Base-by-base conservation (phyloP, 768 basidiomycete genomes). In the Podaxis sp. region DNA sequence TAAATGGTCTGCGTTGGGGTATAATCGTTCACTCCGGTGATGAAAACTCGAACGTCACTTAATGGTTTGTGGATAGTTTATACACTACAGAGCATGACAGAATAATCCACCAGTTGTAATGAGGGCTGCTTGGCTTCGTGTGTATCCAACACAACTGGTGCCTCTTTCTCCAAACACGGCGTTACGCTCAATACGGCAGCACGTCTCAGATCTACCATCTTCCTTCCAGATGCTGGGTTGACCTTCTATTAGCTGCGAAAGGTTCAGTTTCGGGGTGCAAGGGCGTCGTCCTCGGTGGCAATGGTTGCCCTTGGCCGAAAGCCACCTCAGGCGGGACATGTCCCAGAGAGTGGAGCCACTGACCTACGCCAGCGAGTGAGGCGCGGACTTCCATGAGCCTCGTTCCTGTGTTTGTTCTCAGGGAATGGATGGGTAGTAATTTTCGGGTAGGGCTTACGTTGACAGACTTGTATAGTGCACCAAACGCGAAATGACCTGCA, bases 341-440 rank as follows among this genome's bases (percentile, higher is more conserved):
- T 0, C 85, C 86, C 1, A 88, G 68, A 13, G 83, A 82, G 28
- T 84, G 81, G 12, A 87, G 73, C 83, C 84, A 87, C 54, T 80
- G 78, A 0, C 80, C 84, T 1, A 86, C 83, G 0, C 77, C 81
- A 36, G 82, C 83, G 1, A 88, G 78, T 4, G 86, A 87, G 12
- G 86, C 85, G 6, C 79, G 81, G 0, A 87, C 83, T 68, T 84
- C 82, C 79, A 86, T 4, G 84, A 84, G 7, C 85, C 84, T 22
- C 87, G 86, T 61, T 84, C 82, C 86, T 87, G 63, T 28, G 42
- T 15, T n/a, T 8, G 26, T 56, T 22, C 3, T 5, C 38, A 30
- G 56, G 22, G 26, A 26, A 26, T 26, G 26, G 26, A 26, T 26
- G 26, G 26, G 26, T 26, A 26, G 26, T 26, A 26, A 26, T 26